Conservation (phyloP, 192 early-diverging fungal species). For the Entomortierella chlamydospora region DNA sequence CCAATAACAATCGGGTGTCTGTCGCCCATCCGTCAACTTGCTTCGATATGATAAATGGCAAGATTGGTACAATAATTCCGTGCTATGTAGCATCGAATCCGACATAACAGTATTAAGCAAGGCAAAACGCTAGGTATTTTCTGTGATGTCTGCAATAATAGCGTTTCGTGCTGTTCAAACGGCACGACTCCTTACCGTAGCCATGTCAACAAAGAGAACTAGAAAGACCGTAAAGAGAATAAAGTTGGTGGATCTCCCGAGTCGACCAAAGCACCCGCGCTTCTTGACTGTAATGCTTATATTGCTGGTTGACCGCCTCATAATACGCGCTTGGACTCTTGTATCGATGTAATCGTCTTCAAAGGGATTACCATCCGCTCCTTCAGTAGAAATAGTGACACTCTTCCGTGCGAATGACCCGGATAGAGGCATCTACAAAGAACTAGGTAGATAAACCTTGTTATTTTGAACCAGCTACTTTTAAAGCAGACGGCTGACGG, state of each 20-base stretch:
- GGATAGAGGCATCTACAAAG: background rate
- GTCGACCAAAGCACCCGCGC: constrained; percentile 28
- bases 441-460: background rate
- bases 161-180: too few species aligned
- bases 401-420: background rate
- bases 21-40: constrained; percentile 65
- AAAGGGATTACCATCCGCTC: background rate
- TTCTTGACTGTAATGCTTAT: constrained; percentile 15
- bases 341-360: background rate
- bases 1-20: constrained; percentile 74
- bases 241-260: constrained; percentile 42
- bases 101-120: too few species aligned
- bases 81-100: constrained; percentile 50
- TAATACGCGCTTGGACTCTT: background rate
- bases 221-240: constrained; percentile 49
- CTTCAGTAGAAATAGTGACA: too few species aligned
- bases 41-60: constrained; percentile 76
- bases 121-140: too few species aligned
- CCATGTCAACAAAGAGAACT: constrained; percentile 49
- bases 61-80: constrained; percentile 78
- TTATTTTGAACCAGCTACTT: background rate
- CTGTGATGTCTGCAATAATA: too few species aligned
- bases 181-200: constrained; percentile 37
- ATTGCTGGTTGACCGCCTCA: constrained; percentile 19
- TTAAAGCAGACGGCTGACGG: background rate